Percentiles rank a stretch among this genome's conserved stretches.
phyloP scores from a whole-genome alignment of 2,329 filamentous ascomycete species.

The Fusarium miscanthi region DNA sequence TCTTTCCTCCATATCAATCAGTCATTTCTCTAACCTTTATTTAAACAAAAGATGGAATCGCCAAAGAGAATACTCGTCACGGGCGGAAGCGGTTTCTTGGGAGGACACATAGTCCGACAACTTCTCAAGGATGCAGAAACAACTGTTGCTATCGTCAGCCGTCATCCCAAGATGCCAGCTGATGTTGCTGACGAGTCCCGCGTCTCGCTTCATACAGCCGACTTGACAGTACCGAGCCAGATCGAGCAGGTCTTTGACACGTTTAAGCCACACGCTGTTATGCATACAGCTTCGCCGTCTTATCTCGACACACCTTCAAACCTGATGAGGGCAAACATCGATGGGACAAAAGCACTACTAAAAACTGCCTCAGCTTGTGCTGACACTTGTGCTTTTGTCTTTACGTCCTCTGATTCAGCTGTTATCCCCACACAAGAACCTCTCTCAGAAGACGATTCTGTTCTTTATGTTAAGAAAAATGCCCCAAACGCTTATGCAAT shows the following conservation, averaged over 20 bases:
- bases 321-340: background rate
- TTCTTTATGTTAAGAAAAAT: background rate
- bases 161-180: background rate
- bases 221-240: background rate
- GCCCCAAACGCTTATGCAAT: background rate
- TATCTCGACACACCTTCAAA: background rate
- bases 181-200: background rate
- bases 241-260: background rate
- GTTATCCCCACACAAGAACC: background rate
- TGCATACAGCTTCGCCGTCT: background rate
- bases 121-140: background rate
- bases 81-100: background rate
- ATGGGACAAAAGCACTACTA: background rate
- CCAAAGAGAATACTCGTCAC: background rate
- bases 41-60: background rate
- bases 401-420: background rate
- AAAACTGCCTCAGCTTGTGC: background rate
- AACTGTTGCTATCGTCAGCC: background rate
- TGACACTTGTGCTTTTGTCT: background rate
- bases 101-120: constrained; percentile 1
- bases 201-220: background rate
- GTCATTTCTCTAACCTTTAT: too few species aligned
- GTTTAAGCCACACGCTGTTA: background rate
- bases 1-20: fast-evolving
- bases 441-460: background rate